A percentile compares a stretch with the other conserved stretches of the same genome.
phyloP scores from a whole-genome alignment of 306 rosid species.

The Alnus glutinosa region DNA sequence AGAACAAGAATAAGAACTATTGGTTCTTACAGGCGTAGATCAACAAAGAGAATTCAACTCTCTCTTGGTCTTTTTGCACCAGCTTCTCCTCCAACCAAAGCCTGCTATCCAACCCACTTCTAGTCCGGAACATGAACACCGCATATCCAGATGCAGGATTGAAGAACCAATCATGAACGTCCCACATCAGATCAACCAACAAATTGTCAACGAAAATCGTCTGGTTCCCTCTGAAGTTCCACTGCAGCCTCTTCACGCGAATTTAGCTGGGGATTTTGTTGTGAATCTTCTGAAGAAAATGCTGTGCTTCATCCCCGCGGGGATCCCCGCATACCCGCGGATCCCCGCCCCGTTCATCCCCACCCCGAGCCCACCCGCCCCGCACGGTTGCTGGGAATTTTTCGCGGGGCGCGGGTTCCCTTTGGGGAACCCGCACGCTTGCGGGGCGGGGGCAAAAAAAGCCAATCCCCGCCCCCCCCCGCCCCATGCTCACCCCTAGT shows the following conservation, averaged over 20 bases:
- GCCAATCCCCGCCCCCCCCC: no score
- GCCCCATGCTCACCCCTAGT: no score
- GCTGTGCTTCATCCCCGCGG: no score
- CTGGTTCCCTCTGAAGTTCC: slow-evolving; percentile 96
- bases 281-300: no score
- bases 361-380: no score
- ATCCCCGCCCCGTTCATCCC: no score
- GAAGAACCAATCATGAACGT: slow-evolving; percentile 93
- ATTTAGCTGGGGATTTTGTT: no score
- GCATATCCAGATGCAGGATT: slow-evolving; percentile 55
- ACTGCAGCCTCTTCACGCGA: slow-evolving; percentile 80
- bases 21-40: slow-evolving; percentile 88
- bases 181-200: slow-evolving; percentile 91
- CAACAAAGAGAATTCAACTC: slow-evolving; percentile 70
- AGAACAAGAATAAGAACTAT: slow-evolving; percentile 14
- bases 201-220: slow-evolving; percentile 84
- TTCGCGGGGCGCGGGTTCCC: no score
- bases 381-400: no score
- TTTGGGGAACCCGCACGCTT: no score
- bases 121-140: slow-evolving; percentile 86
- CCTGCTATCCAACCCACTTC: slow-evolving; percentile 80
- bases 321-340: no score
- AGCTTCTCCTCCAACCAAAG: slow-evolving; percentile 82
- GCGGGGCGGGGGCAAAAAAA: no score
- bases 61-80: slow-evolving; percentile 52